Evolutionary conservation across 306 rosid species (phyloP).

Genomic region (Citrullus colocynthis): DNA sequence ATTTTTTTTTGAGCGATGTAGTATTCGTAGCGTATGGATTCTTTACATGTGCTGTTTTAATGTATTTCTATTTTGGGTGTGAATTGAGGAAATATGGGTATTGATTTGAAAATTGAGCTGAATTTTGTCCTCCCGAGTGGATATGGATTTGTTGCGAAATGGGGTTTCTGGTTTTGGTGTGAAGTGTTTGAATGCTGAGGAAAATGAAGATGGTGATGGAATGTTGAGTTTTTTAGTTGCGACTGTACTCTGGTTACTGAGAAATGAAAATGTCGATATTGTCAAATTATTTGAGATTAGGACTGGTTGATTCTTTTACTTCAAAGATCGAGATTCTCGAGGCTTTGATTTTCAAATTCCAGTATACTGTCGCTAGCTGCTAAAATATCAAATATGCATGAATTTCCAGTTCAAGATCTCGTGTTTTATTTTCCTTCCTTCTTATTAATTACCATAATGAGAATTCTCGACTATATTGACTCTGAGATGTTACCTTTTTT

Average conservation of each 20-base stretch:
- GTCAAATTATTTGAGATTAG: background rate
- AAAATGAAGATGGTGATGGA: conserved; percentile 1
- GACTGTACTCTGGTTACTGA: conserved; percentile 6
- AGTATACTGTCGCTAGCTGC: background rate
- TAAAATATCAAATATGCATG: conserved; percentile 6
- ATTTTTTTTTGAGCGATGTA: background rate
- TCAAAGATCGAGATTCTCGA: conserved; percentile 5
- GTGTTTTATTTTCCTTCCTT: background rate
- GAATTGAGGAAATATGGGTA: conserved; percentile 8
- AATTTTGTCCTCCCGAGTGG: conserved; percentile 6
- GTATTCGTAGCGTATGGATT: conserved; percentile 9
- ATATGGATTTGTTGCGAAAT: conserved; percentile 5
- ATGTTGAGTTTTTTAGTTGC: conserved; percentile 1
- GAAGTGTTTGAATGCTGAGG: conserved; percentile 12
- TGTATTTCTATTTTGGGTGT: conserved; percentile 12
- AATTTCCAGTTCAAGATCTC: conserved; percentile 12
- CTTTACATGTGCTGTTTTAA: conserved; percentile 4
- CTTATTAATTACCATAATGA: background rate
- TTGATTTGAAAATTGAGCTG: conserved; percentile 27
- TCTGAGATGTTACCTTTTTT: background rate
- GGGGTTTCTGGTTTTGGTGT: conserved; percentile 5
- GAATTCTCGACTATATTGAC: background rate
- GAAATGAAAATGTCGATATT: conserved; percentile 5
- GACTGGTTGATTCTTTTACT: background rate
- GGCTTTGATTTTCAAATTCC: background rate